Evolutionary conservation across 1,139 yeast genomes (phyloP).

Genomic region (Protomyces macrosporus): DNA sequence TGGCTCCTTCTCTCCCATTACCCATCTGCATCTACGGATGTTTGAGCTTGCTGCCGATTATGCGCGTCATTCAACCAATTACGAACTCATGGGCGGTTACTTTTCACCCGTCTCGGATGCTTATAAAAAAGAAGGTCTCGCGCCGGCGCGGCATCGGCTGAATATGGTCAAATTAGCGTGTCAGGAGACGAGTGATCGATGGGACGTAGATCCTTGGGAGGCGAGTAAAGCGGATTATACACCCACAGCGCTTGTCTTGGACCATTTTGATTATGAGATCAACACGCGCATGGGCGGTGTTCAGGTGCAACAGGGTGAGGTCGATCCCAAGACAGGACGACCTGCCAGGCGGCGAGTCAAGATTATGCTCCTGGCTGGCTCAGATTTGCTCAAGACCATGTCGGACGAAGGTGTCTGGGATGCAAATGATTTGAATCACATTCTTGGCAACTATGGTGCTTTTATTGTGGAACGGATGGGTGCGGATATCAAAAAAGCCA

Average conservation of each 20-base stretch:
- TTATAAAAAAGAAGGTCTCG: slow-evolving; percentile 88
- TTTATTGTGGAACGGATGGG: slow-evolving; percentile 95
- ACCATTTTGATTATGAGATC: slow-evolving; percentile 92
- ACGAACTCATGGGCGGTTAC: slow-evolving; percentile 94
- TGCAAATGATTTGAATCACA: slow-evolving; percentile 85
- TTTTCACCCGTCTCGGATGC: slow-evolving; percentile 96
- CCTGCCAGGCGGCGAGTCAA: slow-evolving; percentile 47
- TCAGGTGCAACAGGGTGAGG: slow-evolving; percentile 55
- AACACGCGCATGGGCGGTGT: slow-evolving; percentile 87
- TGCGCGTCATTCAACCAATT: slow-evolving; percentile 84
- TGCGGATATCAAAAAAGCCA: slow-evolving; percentile 56
- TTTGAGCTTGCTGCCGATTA: slow-evolving; percentile 97
- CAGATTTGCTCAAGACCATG: slow-evolving; percentile 95
- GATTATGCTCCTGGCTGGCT: slow-evolving; percentile 95
- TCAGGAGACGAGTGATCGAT: slow-evolving; percentile 93
- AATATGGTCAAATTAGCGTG: slow-evolving; percentile 98
- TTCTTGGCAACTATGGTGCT: slow-evolving; percentile 92
- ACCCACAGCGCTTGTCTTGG: slow-evolving; percentile 89
- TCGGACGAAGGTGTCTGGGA: slow-evolving; percentile 99
- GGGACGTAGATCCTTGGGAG: slow-evolving; percentile 99
- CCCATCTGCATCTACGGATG: slow-evolving; percentile 91
- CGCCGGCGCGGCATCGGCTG: slow-evolving; percentile 81
- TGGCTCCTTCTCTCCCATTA: slow-evolving; percentile 93
- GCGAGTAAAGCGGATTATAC: slow-evolving; percentile 85
- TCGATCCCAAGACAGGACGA: slow-evolving; percentile 36